phyloP scores from a whole-genome alignment of 768 basidiomycete genomes.

The Podaxis sp. region DNA sequence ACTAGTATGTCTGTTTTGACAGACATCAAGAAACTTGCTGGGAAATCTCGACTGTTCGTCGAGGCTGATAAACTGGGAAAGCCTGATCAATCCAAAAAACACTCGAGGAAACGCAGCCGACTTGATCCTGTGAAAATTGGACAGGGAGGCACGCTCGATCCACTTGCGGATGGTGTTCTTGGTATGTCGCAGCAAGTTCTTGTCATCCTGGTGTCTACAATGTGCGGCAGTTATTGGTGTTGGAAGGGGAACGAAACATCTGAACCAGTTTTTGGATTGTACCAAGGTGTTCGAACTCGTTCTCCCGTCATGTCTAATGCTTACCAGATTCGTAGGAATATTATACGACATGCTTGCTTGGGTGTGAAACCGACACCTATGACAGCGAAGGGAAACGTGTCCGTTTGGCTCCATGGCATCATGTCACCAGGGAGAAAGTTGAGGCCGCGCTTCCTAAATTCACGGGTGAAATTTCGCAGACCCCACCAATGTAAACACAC shows the following conservation, averaged over 20 bases:
- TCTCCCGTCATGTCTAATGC: not conserved
- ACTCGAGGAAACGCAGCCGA: conserved; percentile 38
- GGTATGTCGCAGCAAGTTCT: conserved; percentile 45
- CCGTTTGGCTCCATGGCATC: conserved; percentile 73
- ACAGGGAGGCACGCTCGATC: conserved; percentile 94
- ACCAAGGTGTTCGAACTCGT: conserved; percentile 56
- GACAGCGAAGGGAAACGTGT: conserved; percentile 88
- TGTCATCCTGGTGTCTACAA: not conserved
- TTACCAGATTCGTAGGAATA: conserved; percentile 65
- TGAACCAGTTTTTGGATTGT: conserved; percentile 82
- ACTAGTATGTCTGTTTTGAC: conserved; percentile 91
- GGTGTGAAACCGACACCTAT: conserved; percentile 93
- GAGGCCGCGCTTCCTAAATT: conserved; percentile 70
- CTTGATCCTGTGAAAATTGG: conserved; percentile 71
- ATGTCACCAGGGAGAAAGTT: conserved; percentile 78
- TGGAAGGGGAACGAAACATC: conserved; percentile 85
- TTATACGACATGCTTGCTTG: conserved; percentile 83
- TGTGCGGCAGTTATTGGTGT: conserved; percentile 74
- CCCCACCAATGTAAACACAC: conserved; percentile 80
- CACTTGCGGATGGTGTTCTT: conserved; percentile 92
- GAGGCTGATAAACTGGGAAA: conserved; percentile 54
- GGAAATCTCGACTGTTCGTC: conserved; percentile 77
- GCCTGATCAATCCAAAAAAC: conserved; percentile 34
- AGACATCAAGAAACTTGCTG: conserved; percentile 76
- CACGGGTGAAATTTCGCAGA: conserved; percentile 84